These are phyloP conservation scores for Salvia splendens DNA, from an alignment of 257 asterid genomes.

Conservation along the genomic window DNA sequence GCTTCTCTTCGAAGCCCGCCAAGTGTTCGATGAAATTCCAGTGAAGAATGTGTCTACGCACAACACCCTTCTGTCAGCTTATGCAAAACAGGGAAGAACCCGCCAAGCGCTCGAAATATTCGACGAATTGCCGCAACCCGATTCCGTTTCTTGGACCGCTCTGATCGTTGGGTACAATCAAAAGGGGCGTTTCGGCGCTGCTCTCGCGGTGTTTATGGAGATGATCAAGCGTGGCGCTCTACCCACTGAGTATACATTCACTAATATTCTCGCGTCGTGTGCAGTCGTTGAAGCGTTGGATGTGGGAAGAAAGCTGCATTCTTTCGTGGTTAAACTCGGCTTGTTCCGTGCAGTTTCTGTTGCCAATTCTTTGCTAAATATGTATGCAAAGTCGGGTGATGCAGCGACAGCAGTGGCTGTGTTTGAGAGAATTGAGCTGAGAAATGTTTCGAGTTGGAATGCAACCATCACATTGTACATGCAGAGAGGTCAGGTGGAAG, in stretches of 20 bases:
- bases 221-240: slow-evolving; percentile 49
- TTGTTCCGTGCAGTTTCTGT: slow-evolving; percentile 55
- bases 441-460: slow-evolving; percentile 67
- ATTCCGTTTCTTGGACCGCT: slow-evolving; percentile 86
- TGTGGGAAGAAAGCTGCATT: slow-evolving; percentile 68
- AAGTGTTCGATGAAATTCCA: slow-evolving; percentile 73
- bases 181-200: slow-evolving; percentile 3
- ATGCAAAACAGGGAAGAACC: slow-evolving; percentile 59
- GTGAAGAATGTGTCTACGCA: slow-evolving; percentile 36
- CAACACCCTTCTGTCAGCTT: slow-evolving; percentile 53
- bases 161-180: slow-evolving; percentile 38
- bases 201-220: slow-evolving; percentile 55
- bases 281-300: slow-evolving; percentile 50
- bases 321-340: slow-evolving; percentile 66
- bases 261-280: slow-evolving; percentile 73
- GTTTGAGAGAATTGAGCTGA: slow-evolving; percentile 54
- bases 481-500: slow-evolving; percentile 59
- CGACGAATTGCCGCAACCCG: slow-evolving; percentile 53
- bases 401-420: slow-evolving; percentile 45
- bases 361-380: slow-evolving; percentile 70
- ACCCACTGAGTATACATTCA: slow-evolving; percentile 69
- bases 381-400: slow-evolving; percentile 79
- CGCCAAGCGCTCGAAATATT: slow-evolving; percentile 55
- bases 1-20: slow-evolving; percentile 52
- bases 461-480: slow-evolving; percentile 64